A percentile compares a stretch with the other conserved stretches of the same genome.
phyloP scores from a whole-genome alignment of 2,329 filamentous ascomycete species.

The Penicillium sp. region DNA sequence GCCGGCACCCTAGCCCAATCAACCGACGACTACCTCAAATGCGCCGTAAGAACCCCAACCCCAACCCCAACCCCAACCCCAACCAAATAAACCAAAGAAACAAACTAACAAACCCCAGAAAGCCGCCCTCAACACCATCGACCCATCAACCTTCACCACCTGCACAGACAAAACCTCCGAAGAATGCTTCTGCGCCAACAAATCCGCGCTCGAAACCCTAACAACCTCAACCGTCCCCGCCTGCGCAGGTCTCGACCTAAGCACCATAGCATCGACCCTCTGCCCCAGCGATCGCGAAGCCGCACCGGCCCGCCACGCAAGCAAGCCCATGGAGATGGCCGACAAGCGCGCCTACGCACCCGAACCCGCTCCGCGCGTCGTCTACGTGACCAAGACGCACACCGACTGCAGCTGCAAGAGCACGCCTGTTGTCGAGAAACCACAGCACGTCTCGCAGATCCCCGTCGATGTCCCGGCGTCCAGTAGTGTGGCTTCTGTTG shows the following conservation, averaged over 20 bases:
- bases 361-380: slow-evolving; percentile 11
- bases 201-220: slow-evolving; percentile 12
- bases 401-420: slow-evolving; percentile 25
- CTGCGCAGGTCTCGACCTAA: slow-evolving; percentile 17
- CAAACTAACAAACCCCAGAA: slow-evolving; percentile 9
- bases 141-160: slow-evolving; percentile 7
- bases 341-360: slow-evolving; percentile 18
- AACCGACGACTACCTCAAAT: slow-evolving; percentile 13
- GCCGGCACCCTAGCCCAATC: slow-evolving; percentile 14
- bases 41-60: slow-evolving; percentile 16
- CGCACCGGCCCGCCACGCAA: slow-evolving; percentile 19
- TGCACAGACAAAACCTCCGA: slow-evolving; percentile 13
- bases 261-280: neutral
- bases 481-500: slow-evolving; percentile 13
- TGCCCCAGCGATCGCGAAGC: slow-evolving; percentile 7
- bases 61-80: too few relatives aligned
- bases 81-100: neutral
- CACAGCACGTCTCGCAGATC: slow-evolving; percentile 21
- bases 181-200: slow-evolving; percentile 23
- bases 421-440: neutral
- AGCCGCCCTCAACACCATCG: slow-evolving; percentile 6
- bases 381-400: slow-evolving; percentile 25
- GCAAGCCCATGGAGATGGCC: slow-evolving; percentile 21
- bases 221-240: neutral
- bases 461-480: slow-evolving; percentile 20